Evolutionary conservation across 352 stramenopile species (phyloP), one percentile per base, ranked within the genome.

Genomic region (Phytopythium delawarense): DNA sequence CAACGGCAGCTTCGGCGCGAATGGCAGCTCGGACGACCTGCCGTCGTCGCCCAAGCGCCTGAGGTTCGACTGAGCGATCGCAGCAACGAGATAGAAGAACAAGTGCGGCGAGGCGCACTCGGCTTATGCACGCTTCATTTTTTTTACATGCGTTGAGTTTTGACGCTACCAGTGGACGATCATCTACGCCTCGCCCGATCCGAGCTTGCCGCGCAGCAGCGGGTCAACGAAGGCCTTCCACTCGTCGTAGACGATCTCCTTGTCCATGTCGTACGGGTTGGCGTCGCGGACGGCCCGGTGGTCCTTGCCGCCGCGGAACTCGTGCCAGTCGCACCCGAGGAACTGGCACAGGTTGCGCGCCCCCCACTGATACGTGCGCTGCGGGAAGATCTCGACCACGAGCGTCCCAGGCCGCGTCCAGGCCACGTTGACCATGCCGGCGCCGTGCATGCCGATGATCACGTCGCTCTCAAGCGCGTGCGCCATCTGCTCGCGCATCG

Each of bases 301-400:
- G 51, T 83, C 76, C 54, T 76, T 7, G 15, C 76, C 76, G 55
- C 74, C 74, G 15, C 76, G 76, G 49, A 83, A 85, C 56, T 79
- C 64, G 54, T 86, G 67, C 76, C 81, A 94, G 39, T 82, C 50
- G 59, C 82, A 91, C 37, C 82, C 84, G 4, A 88, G 44, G 46
- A 85, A 88, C 51, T 89, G 80, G 42, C 84, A 94, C 51, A 94
- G 57, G 50, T 94, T 92, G n/a, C 82, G 79, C 56, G 88, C 91
- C 2, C 84, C 82, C 77, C 78, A 94, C 12, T 81, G 77, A 11
- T 67, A 68, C 40, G 40, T 46, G 15, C 40, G 15, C 40, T 74
- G 72, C 0, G 82, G 85, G 54, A 94, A 94, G 59, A 94, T 91
- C 64, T 46, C 40, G 40, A 46, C 20, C 40, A n/a, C 40, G 40